Percentiles rank a stretch among this genome's conserved stretches.
These are phyloP conservation scores for Rhodotorula sp. DNA, from an alignment of 1,284 basidiomycete species.

Conservation along the genomic window DNA sequence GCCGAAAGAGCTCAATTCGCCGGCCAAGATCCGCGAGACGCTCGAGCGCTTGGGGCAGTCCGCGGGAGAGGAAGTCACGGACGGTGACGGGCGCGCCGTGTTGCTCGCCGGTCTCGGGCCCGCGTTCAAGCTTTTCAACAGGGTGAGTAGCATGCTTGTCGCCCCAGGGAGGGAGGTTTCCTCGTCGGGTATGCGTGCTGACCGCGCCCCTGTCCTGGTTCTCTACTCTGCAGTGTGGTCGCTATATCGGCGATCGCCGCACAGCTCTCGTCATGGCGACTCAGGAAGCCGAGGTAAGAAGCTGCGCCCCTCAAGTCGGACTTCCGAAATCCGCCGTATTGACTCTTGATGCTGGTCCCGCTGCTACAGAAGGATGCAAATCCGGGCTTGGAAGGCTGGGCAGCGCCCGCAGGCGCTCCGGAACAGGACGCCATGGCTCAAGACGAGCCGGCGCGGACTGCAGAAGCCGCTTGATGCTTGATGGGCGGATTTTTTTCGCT, in stretches of 20 bases:
- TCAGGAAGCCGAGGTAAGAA: constrained; percentile 4
- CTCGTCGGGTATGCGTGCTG: background rate
- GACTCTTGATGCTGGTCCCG: too few species aligned
- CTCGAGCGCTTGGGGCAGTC: background rate
- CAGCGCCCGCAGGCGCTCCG: too few species aligned
- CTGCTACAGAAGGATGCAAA: too few species aligned
- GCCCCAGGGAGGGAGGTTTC: background rate
- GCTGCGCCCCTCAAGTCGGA: too few species aligned
- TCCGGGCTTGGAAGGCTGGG: too few species aligned
- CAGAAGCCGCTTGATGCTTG: too few species aligned
- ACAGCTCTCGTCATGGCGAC: constrained; percentile 9
- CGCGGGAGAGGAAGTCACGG: background rate
- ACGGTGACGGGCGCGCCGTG: constrained; percentile 1
- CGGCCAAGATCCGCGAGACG: background rate
- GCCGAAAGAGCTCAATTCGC: constrained; percentile 9
- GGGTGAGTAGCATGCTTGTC: constrained; percentile 6
- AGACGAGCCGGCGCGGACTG: too few species aligned
- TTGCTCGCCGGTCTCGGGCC: constrained; percentile 25
- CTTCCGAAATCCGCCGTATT: background rate
- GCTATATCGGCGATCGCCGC: background rate
- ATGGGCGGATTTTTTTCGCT: too few species aligned
- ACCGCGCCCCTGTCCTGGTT: background rate
- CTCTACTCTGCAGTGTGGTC: background rate
- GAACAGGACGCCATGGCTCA: too few species aligned
- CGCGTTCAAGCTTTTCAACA: constrained; percentile 10